A percentile compares a stretch with the other conserved stretches of the same genome.
These are phyloP conservation scores for Auxenochlorella protothecoides DNA, from an alignment of 139 green algal species.

Conservation along the genomic window DNA sequence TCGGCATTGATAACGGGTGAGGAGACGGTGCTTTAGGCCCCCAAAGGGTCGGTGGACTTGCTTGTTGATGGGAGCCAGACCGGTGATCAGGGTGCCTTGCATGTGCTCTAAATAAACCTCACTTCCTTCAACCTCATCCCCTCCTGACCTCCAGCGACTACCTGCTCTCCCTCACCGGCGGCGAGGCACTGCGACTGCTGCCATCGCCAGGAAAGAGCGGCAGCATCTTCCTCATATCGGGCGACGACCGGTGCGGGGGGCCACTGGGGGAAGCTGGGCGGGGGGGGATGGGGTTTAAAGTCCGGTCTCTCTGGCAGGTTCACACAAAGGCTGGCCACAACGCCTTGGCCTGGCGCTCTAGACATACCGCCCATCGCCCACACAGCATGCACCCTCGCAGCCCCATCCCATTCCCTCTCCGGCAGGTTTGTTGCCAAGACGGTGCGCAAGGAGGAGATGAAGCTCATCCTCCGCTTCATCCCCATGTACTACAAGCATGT, in stretches of 20 bases:
- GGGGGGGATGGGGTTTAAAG: background rate
- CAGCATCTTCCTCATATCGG: slow-evolving; percentile 72
- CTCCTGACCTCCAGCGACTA: slow-evolving; percentile 16
- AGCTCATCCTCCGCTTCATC: slow-evolving; percentile 51
- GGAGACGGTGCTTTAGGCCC: background rate
- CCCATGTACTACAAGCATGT: slow-evolving; percentile 61
- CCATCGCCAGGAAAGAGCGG: slow-evolving; percentile 80
- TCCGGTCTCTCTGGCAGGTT: background rate
- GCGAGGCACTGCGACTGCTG: slow-evolving; percentile 79
- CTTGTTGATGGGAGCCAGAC: background rate
- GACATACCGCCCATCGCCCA: background rate
- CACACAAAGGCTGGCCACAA: no score
- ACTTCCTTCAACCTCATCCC: background rate
- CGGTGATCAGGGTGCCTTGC: background rate
- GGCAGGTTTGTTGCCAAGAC: slow-evolving; percentile 65
- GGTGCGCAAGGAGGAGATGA: slow-evolving; percentile 56
- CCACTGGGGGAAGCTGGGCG: no score
- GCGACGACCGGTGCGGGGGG: slow-evolving; percentile 45
- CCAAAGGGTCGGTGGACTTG: background rate
- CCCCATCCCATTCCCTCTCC: background rate
- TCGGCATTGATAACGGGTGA: slow-evolving; percentile 50
- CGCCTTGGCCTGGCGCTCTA: no score
- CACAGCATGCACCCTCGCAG: background rate
- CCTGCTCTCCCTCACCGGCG: slow-evolving; percentile 35
- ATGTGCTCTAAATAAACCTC: background rate